phyloP scores from a whole-genome alignment of 345 rosid genomes.

The Mercurialis annua region DNA sequence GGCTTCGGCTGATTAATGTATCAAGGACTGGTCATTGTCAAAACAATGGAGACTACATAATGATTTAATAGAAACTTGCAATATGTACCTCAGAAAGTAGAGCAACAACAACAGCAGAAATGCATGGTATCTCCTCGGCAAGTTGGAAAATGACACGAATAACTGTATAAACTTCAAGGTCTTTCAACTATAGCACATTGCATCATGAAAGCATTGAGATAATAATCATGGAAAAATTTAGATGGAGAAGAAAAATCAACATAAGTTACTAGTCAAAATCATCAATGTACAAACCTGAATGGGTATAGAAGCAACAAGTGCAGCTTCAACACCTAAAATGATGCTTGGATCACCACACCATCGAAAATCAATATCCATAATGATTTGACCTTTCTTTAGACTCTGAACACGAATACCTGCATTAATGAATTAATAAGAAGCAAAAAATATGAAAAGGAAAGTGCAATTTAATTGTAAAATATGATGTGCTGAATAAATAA shows the following conservation, averaged over 20 bases:
- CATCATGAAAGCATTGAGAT: slow-evolving; percentile 14
- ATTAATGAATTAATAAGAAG: slow-evolving; percentile 24
- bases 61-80: not conserved
- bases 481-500: not conserved
- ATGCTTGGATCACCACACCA: slow-evolving; percentile 99
- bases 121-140: slow-evolving; percentile 95
- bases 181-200: slow-evolving; percentile 69
- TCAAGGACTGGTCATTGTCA: slow-evolving; percentile 18
- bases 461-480: not conserved
- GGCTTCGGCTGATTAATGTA: slow-evolving; percentile 76
- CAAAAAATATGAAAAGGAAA: not conserved
- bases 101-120: slow-evolving; percentile 96
- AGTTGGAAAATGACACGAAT: slow-evolving; percentile 97
- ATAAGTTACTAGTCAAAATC: not conserved
- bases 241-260: not conserved
- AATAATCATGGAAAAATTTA: slow-evolving; percentile 6
- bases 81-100: slow-evolving; percentile 80
- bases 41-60: slow-evolving; percentile 9
- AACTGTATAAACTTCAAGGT: slow-evolving; percentile 94
- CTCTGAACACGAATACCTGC: slow-evolving; percentile 98
- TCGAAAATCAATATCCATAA: slow-evolving; percentile 92
- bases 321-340: slow-evolving; percentile 86
- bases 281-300: slow-evolving; percentile 68
- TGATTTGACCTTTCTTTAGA: slow-evolving; percentile 92
- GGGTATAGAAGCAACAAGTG: slow-evolving; percentile 96